Conservation (phyloP, 1,139 yeast genomes). For the Casaregolazyma suthepensis region DNA sequence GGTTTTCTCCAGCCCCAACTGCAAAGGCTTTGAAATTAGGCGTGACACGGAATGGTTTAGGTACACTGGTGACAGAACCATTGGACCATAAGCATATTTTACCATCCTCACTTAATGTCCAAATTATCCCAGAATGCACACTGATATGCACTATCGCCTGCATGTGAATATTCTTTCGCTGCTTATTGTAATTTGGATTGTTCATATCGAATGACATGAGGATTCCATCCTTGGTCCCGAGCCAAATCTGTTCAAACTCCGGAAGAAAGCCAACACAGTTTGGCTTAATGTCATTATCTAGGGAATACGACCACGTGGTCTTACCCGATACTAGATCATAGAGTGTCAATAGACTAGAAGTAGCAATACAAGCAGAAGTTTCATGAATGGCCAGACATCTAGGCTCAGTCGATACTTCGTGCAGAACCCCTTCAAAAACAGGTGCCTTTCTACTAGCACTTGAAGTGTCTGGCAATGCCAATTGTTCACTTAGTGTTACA, state of each 20-base stretch:
- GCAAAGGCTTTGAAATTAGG: conserved; percentile 29
- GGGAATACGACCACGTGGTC: conserved; percentile 23
- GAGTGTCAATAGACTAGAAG: conserved; percentile 23
- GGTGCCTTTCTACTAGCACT: conserved; percentile 34
- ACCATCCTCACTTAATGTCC: conserved; percentile 39
- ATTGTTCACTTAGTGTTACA: not conserved
- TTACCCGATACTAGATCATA: conserved; percentile 26
- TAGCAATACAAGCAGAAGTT: conserved; percentile 23
- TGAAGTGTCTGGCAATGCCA: conserved; percentile 31
- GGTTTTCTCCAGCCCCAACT: conserved; percentile 25
- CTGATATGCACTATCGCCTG: conserved; percentile 26
- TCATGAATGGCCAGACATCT: conserved; percentile 25
- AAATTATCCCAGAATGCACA: conserved; percentile 16
- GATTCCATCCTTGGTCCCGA: conserved; percentile 36
- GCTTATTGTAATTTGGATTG: conserved; percentile 2
- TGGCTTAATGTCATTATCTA: conserved; percentile 25
- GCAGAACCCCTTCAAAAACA: conserved; percentile 26
- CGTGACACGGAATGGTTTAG: conserved; percentile 30
- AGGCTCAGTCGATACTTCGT: conserved; percentile 26
- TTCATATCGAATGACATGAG: conserved; percentile 1
- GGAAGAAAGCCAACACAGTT: conserved; percentile 25
- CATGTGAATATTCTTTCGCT: conserved; percentile 6
- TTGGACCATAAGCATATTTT: conserved; percentile 34
- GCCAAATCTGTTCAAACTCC: conserved; percentile 27
- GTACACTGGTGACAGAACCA: conserved; percentile 22